These are phyloP conservation scores for Ogataea zsoltii DNA, from an alignment of 805 yeast genomes.

Conservation along the genomic window DNA sequence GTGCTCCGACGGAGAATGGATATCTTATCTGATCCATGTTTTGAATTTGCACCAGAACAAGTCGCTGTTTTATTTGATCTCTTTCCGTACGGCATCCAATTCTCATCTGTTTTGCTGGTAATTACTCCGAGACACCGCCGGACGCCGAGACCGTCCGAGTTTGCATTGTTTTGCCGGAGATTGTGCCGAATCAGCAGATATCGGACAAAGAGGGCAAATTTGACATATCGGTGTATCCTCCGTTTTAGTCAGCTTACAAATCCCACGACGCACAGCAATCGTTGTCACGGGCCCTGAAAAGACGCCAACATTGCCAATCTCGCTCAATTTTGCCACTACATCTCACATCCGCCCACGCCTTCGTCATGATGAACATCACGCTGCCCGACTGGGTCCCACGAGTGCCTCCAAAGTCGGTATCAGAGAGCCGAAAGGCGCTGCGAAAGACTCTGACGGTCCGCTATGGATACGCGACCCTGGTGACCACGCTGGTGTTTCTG, in stretches of 20 bases:
- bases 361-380: background rate
- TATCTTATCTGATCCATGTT: too few species aligned
- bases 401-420: conserved; percentile 19
- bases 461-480: conserved; percentile 42
- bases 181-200: conserved; percentile 4
- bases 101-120: too few species aligned
- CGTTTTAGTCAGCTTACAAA: background rate
- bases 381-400: conserved; percentile 23
- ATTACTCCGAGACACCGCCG: too few species aligned
- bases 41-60: too few species aligned
- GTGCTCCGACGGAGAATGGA: too few species aligned
- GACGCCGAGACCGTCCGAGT: too few species aligned
- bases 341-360: too few species aligned
- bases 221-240: background rate
- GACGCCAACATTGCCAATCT: background rate
- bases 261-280: conserved; percentile 1
- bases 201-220: conserved; percentile 3
- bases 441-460: conserved; percentile 31
- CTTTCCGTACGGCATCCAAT: too few species aligned
- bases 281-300: background rate
- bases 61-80: too few species aligned
- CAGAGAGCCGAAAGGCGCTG: conserved; percentile 25
- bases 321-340: too few species aligned
- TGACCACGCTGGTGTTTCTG: conserved; percentile 37
- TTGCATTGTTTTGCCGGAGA: background rate